Conservation (phyloP, 805 yeast species). For the Candida nanaspora region DNA sequence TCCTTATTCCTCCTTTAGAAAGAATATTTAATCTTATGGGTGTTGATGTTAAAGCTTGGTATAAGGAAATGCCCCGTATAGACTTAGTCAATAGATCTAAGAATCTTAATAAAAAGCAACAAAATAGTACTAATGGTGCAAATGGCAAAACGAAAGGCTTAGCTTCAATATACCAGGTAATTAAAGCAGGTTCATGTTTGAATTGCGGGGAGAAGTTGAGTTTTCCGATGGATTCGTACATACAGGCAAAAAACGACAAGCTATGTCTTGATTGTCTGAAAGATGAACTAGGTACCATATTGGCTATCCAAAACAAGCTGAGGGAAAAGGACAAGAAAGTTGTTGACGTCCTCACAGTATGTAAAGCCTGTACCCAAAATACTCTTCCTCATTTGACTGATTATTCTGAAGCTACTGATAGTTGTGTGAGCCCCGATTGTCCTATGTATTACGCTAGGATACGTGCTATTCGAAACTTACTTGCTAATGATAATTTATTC, state of each 20-base stretch:
- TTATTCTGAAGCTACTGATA: constrained; percentile 21
- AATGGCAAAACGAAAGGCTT: neutral
- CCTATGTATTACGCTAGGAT: constrained; percentile 49
- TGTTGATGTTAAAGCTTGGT: constrained; percentile 75
- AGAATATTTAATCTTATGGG: constrained; percentile 79
- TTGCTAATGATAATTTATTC: constrained; percentile 3
- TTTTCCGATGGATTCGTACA: neutral
- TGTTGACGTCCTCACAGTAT: constrained; percentile 23
- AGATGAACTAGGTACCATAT: constrained; percentile 29
- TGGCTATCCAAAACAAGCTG: constrained; percentile 23
- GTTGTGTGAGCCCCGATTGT: constrained; percentile 62
- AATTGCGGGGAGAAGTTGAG: constrained; percentile 16
- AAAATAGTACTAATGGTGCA: constrained; percentile 8
- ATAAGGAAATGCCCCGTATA: constrained; percentile 51
- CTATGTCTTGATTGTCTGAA: constrained; percentile 29
- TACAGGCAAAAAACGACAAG: constrained; percentile 2
- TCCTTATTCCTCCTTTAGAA: constrained; percentile 84
- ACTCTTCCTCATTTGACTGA: constrained; percentile 10
- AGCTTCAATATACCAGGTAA: constrained; percentile 8
- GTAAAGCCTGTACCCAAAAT: constrained; percentile 28
- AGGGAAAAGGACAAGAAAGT: constrained; percentile 21
- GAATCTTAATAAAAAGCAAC: too few species aligned
- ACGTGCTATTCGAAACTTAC: constrained; percentile 28
- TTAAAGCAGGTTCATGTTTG: constrained; percentile 22
- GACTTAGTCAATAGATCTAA: too few species aligned